Evolutionary conservation across 139 green algal genomes (phyloP), one percentile per base, ranked within the genome.

Genomic region (Coccomyxa sp.): DNA sequence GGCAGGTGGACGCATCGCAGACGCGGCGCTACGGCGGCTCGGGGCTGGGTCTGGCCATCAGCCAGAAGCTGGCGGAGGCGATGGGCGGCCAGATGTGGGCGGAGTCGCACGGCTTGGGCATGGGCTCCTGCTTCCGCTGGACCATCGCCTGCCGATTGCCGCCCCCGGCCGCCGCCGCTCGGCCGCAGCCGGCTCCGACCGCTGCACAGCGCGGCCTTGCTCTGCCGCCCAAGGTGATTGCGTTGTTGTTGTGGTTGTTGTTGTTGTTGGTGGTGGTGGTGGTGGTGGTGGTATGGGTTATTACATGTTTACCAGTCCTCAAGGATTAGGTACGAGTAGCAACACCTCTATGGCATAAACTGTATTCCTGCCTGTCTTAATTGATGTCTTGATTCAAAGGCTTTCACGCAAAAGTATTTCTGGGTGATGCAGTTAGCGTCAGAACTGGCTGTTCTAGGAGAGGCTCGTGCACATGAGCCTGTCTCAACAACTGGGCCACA

Each of bases 21-120:
- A 96, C 93, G 0, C 86, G 95, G 9, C 87, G 87, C 28, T 95
- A 95, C 83, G 95, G 94, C 63, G 95, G 95, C 30, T 93, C 93
- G 13, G 95, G 95, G 12, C 87, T 98, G 45, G 95, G 95, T 0
- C 88, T 98, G 23, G 90, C 91, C 58, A 98, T 98, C 82, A 91
- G 86, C 81, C 89, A 94, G 86, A 89, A 93, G 59, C 92, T 98
- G 28, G 90, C 83, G 30, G 90, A 95, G 82, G 90, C 91, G 0
- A 97, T 98, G 95, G 88, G 87, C 0, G 95, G 95, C 17, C 75
- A 78, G 32, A 95, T 98, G 86, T 96, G 91, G 90, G 92, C 88
- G 7, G 87, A 95, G 79, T 92, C 85, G 27, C 82, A 86, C 60
- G 92, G 90, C 17, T 77, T 81, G 30, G 89, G 86, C 10, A 30